These are phyloP conservation scores for Elymus sibiricus DNA, from an alignment of 176 grass and related monocot genomes.

Conservation along the genomic window DNA sequence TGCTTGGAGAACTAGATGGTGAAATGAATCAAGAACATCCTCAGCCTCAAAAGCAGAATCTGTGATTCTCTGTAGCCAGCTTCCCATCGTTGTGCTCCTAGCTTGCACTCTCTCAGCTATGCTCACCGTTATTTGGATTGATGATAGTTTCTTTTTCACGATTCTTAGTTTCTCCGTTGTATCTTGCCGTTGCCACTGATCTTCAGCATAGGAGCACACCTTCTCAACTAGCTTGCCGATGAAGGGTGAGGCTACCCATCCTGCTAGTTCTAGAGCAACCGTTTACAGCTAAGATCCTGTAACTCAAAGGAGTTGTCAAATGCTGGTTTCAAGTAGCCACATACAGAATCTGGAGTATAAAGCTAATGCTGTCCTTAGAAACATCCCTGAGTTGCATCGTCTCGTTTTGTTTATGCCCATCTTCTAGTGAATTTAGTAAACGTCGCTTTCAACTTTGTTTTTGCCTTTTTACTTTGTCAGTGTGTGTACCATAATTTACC, in stretches of 20 bases:
- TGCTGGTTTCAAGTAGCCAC: slow-evolving; percentile 1
- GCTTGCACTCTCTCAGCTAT: neutral
- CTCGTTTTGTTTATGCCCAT: neutral
- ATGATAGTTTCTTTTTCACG: slow-evolving; percentile 3
- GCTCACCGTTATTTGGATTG: neutral
- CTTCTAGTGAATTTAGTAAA: neutral
- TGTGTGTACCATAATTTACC: neutral
- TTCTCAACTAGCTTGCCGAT: slow-evolving; percentile 26
- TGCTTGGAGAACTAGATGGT: slow-evolving; percentile 19
- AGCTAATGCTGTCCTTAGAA: neutral
- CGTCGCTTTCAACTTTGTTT: neutral
- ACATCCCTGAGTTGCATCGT: neutral
- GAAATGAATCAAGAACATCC: slow-evolving; percentile 34
- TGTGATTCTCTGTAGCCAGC: slow-evolving; percentile 15
- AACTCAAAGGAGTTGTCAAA: neutral
- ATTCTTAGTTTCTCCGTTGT: slow-evolving; percentile 29
- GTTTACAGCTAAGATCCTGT: neutral
- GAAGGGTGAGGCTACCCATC: slow-evolving; percentile 12
- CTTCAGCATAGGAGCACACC: slow-evolving; percentile 18
- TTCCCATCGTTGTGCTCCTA: neutral
- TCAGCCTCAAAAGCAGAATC: slow-evolving; percentile 26
- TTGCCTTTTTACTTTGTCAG: neutral
- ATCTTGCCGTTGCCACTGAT: slow-evolving; percentile 24
- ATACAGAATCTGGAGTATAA: neutral
- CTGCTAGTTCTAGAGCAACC: slow-evolving; percentile 10